These are phyloP conservation scores for Alectoria sarmentosa DNA, from an alignment of 495 filamentous ascomycete species.

Conservation along the genomic window DNA sequence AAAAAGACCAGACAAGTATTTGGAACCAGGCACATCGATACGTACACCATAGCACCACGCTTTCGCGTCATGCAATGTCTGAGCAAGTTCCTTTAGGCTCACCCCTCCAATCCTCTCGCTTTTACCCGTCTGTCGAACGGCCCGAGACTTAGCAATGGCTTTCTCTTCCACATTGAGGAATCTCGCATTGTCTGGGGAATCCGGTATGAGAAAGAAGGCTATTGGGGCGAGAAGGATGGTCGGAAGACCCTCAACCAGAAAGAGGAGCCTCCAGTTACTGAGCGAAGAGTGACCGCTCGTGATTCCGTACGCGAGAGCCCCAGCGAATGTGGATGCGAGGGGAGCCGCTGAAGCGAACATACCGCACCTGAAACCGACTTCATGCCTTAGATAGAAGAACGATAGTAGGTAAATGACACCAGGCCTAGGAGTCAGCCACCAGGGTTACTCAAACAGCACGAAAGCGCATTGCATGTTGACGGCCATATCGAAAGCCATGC, in stretches of 20 bases:
- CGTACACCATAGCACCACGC: slow-evolving; percentile 27
- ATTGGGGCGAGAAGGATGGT: slow-evolving; percentile 46
- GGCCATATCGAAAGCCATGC: neutral
- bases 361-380: slow-evolving; percentile 53
- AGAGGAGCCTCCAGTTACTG: slow-evolving; percentile 56
- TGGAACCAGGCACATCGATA: neutral
- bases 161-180: slow-evolving; percentile 53
- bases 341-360: slow-evolving; percentile 57
- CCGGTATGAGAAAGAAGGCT: slow-evolving; percentile 50
- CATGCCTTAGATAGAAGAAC: slow-evolving; percentile 59
- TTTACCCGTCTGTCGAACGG: slow-evolving; percentile 44
- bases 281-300: slow-evolving; percentile 46
- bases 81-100: slow-evolving; percentile 38
- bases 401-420: slow-evolving; percentile 54
- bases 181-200: slow-evolving; percentile 49
- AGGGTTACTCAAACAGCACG: neutral
- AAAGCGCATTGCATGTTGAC: neutral
- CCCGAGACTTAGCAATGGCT: slow-evolving; percentile 45
- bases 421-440: slow-evolving; percentile 12
- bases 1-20: rapidly evolving
- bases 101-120: slow-evolving; percentile 39
- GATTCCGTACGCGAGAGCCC: slow-evolving; percentile 58
- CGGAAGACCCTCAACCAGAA: slow-evolving; percentile 60
- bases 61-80: slow-evolving; percentile 40
- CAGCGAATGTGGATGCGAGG: slow-evolving; percentile 58